Base-by-base conservation (phyloP, 495 filamentous ascomycete genomes). In the Sordaria brevicollis region DNA sequence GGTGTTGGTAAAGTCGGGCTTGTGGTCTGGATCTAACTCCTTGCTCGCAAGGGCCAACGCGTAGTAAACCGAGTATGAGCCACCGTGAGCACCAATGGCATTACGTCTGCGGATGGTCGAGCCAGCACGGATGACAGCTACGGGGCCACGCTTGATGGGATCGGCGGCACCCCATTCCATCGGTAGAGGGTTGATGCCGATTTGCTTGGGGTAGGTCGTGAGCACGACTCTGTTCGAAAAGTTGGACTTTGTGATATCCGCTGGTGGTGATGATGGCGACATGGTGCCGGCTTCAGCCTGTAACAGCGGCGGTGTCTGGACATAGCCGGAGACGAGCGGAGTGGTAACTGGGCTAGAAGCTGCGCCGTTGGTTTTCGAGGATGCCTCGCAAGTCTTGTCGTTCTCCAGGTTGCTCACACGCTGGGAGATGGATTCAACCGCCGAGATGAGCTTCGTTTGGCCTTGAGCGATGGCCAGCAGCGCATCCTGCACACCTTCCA, bases 21-120 rank as follows among this genome's bases (percentile, higher is more conserved):
- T 85, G 81, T 97, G 94, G 72, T 97, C 88, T 21, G 87, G 82
- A 67, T 90, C 87, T 66, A 99, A 87, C 74, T 97, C 89, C 72
- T 94, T 94, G 73, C 92, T 93, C 29, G 95, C 95, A 71, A 99
- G 86, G 41, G 95, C 95, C 62, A 99, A 85, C 31, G 95, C 95
- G 77, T 96, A 93, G 80, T 99, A 99, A 75, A 97, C 93, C 74
- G 91, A 92, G 75, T 99, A 99, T n/a, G 93, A 97, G 49, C 95
- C 95, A 54, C 95, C 94, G 76, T 99, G 95, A 68, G 95, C 95
- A 78, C 86, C 86, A 74, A 88, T 83, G 66, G 83, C 94, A 81
- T 99, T 99, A 68, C 95, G 90, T 74, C 90, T 88, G 71, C 93
- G 88, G 71, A 98, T 87, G 8, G 93, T 92, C 67, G 86, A 89